A percentile compares a stretch with the other conserved stretches of the same genome.
phyloP scores from a whole-genome alignment of 371 early-diverging fungal genomes.

The Lichtheimia hyalospora region DNA sequence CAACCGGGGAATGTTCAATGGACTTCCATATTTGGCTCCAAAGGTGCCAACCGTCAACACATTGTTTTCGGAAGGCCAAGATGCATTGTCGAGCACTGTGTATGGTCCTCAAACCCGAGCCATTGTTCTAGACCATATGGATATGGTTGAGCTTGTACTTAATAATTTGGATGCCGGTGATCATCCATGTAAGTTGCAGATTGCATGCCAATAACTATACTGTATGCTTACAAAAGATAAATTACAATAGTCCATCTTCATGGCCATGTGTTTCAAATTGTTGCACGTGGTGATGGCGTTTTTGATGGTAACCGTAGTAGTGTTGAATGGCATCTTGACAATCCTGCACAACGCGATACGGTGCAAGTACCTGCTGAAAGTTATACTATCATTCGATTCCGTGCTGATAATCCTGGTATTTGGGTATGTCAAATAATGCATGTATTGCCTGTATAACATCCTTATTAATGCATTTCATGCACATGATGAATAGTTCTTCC shows the following conservation, averaged over 20 bases:
- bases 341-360: constrained; percentile 65
- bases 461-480: neutral
- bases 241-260: constrained; percentile 54
- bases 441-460: neutral
- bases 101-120: constrained; percentile 70
- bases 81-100: constrained; percentile 44
- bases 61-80: constrained; percentile 58
- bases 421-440: constrained; percentile 7
- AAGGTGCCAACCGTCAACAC: constrained; percentile 72
- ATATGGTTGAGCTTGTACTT: constrained; percentile 53
- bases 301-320: constrained; percentile 34
- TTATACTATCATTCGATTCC: constrained; percentile 56
- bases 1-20: constrained; percentile 84
- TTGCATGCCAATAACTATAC: neutral
- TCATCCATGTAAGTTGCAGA: constrained; percentile 39
- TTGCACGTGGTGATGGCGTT: constrained; percentile 53
- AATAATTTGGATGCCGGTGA: constrained; percentile 55
- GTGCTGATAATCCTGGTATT: constrained; percentile 57
- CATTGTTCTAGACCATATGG: constrained; percentile 50
- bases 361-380: constrained; percentile 46
- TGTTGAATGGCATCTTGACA: constrained; percentile 42
- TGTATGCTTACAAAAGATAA: neutral
- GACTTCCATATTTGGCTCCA: constrained; percentile 68
- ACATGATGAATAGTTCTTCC: constrained; percentile 40
- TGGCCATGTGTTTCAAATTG: constrained; percentile 61